phyloP scores from a whole-genome alignment of 139 green algal species.

The Haematococcus lacustris region DNA sequence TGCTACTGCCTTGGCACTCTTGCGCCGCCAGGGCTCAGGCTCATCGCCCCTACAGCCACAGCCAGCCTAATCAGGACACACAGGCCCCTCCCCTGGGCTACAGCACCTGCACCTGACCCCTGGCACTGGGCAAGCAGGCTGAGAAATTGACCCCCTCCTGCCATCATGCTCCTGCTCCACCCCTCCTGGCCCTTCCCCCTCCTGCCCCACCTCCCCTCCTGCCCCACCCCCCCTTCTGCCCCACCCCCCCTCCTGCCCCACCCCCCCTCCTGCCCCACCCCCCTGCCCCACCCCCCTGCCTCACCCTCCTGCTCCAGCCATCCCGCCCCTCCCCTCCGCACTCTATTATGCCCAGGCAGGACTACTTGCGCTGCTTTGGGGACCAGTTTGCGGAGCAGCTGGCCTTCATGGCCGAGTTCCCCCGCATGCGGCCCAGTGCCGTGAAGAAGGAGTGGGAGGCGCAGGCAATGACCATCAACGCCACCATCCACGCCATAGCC shows the following conservation, averaged over 20 bases:
- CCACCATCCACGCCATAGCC: constrained; percentile 10
- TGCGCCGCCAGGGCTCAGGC: too few relatives aligned
- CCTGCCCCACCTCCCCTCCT: too few relatives aligned
- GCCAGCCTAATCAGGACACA: too few relatives aligned
- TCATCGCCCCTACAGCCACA: too few relatives aligned
- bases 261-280: too few relatives aligned
- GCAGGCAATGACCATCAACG: constrained; percentile 38
- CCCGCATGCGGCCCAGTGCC: constrained; percentile 18
- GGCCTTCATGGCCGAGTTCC: constrained; percentile 19
- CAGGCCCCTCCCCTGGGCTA: neutral
- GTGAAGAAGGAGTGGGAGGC: constrained; percentile 26
- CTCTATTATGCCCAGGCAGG: neutral
- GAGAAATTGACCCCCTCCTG: neutral
- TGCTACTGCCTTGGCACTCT: too few relatives aligned
- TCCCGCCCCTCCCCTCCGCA: neutral
- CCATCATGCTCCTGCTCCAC: neutral
- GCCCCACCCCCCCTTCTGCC: too few relatives aligned
- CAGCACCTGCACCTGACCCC: neutral
- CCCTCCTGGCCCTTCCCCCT: neutral
- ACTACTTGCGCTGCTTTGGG: neutral
- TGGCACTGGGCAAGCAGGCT: too few relatives aligned
- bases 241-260: too few relatives aligned
- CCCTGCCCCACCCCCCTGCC: too few relatives aligned
- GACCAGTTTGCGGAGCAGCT: constrained; percentile 10
- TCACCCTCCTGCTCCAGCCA: neutral